Evolutionary conservation across 352 stramenopile genomes (phyloP).

Genomic region (Globisporangium radiosum): DNA sequence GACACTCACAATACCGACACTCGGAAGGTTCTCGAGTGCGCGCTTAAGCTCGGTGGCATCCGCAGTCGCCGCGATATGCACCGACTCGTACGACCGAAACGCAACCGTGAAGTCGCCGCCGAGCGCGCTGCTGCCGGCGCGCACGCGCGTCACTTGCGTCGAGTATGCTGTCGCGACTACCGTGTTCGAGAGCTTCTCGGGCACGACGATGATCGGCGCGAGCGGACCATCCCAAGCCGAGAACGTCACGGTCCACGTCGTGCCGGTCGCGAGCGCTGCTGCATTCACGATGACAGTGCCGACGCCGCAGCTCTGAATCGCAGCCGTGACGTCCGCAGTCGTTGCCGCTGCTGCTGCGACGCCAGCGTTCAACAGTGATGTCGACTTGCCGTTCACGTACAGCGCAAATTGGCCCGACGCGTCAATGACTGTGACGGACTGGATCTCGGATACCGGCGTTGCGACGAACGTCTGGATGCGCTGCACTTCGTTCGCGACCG

Average conservation of each 20-base stretch:
- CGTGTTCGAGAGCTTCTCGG: conserved; percentile 51
- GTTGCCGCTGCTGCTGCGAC: conserved; percentile 19
- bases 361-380: conserved; percentile 33
- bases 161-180: conserved; percentile 36
- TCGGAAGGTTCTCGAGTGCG: conserved; percentile 86
- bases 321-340: conserved; percentile 34
- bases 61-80: conserved; percentile 44
- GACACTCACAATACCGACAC: conserved; percentile 74
- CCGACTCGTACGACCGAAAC: conserved; percentile 75
- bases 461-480: conserved; percentile 77
- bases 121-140: conserved; percentile 40
- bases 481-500: conserved; percentile 87
- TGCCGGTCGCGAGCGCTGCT: conserved; percentile 30
- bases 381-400: conserved; percentile 62
- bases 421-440: conserved; percentile 56
- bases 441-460: conserved; percentile 55
- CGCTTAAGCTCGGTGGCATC: conserved; percentile 68
- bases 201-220: conserved; percentile 43
- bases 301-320: conserved; percentile 48
- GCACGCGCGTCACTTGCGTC: conserved; percentile 35
- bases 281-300: conserved; percentile 45
- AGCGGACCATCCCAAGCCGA: conserved; percentile 36
- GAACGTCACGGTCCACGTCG: conserved; percentile 70
- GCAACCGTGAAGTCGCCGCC: conserved; percentile 79
- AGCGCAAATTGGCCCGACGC: conserved; percentile 64